These are phyloP conservation scores for Entomortierella parvispora DNA, from an alignment of 192 early-diverging fungal species.

Conservation along the genomic window DNA sequence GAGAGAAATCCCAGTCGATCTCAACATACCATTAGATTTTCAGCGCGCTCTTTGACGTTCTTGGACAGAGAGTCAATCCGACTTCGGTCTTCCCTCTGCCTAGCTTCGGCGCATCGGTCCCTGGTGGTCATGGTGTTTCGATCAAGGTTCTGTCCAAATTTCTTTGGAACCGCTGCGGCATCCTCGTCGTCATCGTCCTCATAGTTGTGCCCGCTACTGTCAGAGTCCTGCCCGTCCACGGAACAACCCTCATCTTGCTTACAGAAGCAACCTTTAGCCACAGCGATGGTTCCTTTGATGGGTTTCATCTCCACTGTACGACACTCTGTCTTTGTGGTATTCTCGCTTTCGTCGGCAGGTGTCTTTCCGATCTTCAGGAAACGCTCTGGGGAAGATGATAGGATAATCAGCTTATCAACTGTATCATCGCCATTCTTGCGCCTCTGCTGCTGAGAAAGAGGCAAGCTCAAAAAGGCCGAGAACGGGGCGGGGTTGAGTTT, in stretches of 20 bases:
- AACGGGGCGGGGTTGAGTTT: conserved; percentile 88
- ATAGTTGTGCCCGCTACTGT: conserved; percentile 16
- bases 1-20: too few species aligned
- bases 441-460: conserved; percentile 18
- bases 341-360: conserved; percentile 8
- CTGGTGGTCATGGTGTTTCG: background rate
- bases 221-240: conserved; percentile 40
- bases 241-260: conserved; percentile 43
- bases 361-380: conserved; percentile 43
- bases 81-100: conserved; percentile 46
- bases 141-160: background rate
- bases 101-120: conserved; percentile 40
- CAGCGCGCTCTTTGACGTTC: conserved; percentile 91
- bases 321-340: background rate
- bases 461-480: conserved; percentile 75
- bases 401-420: conserved; percentile 30
- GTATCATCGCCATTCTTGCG: background rate
- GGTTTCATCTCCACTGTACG: conserved; percentile 91
- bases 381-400: conserved; percentile 74
- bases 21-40: conserved; percentile 90
- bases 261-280: conserved; percentile 59
- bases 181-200: conserved; percentile 50
- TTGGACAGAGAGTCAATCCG: conserved; percentile 60
- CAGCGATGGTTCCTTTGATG: conserved; percentile 87
- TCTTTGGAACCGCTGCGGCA: background rate